These are phyloP conservation scores for Gaeumannomyces sp. DNA, from an alignment of 2,329 filamentous ascomycete genomes.

Conservation along the genomic window DNA sequence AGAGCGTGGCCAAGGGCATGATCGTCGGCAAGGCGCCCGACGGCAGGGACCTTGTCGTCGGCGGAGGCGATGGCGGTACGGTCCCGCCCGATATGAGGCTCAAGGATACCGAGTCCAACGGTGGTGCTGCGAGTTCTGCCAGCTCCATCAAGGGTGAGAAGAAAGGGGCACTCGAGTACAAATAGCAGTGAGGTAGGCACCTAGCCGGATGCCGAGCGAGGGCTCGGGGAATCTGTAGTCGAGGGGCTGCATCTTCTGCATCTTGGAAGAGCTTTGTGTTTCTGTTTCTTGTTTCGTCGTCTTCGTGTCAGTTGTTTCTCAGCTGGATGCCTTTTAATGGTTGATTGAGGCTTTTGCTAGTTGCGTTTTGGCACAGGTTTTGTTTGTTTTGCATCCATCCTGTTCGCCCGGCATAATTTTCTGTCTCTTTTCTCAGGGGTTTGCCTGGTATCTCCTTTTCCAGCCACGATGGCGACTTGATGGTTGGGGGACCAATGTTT, in stretches of 20 bases:
- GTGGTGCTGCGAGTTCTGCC: neutral
- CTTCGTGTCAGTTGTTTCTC: neutral
- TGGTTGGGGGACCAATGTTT: neutral
- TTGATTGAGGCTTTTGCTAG: neutral
- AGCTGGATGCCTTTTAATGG: neutral
- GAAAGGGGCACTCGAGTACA: conserved; percentile 10
- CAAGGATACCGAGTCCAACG: conserved; percentile 13
- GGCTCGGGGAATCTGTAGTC: no score
- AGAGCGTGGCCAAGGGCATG: conserved; percentile 96
- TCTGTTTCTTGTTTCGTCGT: neutral
- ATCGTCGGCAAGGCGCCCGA: conserved; percentile 73
- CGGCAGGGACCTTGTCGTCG: conserved; percentile 67
- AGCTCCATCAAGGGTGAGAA: conserved; percentile 10
- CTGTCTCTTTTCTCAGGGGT: neutral
- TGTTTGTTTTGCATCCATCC: neutral
- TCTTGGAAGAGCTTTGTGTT: neutral
- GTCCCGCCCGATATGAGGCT: conserved; percentile 16
- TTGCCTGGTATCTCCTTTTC: neutral
- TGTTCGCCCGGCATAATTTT: no score
- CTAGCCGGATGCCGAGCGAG: neutral
- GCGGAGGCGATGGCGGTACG: conserved; percentile 44
- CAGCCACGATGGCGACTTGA: no score
- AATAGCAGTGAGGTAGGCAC: neutral
- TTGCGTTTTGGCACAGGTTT: neutral
- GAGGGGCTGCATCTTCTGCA: neutral